phyloP scores from a whole-genome alignment of 495 filamentous ascomycete species.

The Podospora sp. region DNA sequence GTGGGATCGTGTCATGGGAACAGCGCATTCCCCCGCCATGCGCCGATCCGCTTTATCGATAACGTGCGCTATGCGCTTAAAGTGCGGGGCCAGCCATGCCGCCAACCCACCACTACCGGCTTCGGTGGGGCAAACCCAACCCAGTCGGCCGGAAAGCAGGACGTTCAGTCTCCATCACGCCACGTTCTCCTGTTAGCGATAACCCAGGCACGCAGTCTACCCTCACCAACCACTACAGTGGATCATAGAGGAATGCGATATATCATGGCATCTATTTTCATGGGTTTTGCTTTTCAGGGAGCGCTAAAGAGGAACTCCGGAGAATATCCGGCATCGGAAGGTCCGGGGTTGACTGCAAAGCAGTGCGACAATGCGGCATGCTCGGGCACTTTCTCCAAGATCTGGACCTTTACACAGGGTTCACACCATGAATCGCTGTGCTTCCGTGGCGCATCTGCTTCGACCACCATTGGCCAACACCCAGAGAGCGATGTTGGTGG shows the following conservation, averaged over 20 bases:
- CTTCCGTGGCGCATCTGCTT: background rate
- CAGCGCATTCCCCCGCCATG: constrained; percentile 12
- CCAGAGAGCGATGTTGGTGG: background rate
- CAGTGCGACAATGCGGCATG: background rate
- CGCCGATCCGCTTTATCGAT: constrained; percentile 11
- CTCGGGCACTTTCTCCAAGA: background rate
- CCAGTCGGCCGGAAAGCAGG: too few species aligned
- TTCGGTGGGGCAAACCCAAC: background rate
- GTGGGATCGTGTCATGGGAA: constrained; percentile 13
- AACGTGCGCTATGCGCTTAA: background rate
- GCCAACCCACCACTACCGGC: background rate
- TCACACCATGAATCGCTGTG: background rate
- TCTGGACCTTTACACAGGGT: background rate
- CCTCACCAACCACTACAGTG: too few species aligned
- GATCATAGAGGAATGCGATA: too few species aligned
- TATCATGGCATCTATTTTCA: too few species aligned
- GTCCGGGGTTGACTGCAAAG: background rate
- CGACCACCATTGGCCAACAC: background rate
- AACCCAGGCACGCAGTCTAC: too few species aligned
- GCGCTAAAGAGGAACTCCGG: too few species aligned
- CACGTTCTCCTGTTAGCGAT: too few species aligned
- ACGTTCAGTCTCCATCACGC: too few species aligned
- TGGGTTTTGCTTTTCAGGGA: too few species aligned
- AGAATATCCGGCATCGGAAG: background rate
- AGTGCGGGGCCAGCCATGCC: constrained; percentile 17